Base-by-base conservation (phyloP, 2,329 filamentous ascomycete genomes). In the Acephala macrosclerotiorum region DNA sequence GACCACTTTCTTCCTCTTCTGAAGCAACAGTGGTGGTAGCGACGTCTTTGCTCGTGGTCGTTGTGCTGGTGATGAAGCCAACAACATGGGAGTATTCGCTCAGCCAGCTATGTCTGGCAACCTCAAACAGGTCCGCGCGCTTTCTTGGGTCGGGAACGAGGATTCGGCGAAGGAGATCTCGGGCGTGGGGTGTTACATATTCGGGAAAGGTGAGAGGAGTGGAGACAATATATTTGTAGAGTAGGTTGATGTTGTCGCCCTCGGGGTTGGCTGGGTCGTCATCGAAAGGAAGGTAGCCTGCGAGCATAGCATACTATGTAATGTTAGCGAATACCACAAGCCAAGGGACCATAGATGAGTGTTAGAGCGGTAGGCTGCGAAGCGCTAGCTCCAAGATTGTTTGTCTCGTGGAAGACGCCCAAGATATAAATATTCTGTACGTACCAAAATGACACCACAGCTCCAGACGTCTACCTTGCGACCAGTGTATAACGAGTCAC, bases 401-500 rank as follows among this genome's bases (percentile, higher is more conserved):
- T 36, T 42, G 7, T 14, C 11, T 11, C 1, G 29, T 5, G 12
- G 18, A 18, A 36, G 11, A n/a, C 29, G 9, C 29, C n/a, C 35
- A 11, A 26, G 29, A 29, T 8, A 14, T 1, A 36, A 38, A 57
- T 22, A 18, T 53, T 40, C 25, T 4, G 25, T 56, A 84, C 93
- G 80, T 85, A 97, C 95, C 85, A 99, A 79, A 75, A 99, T 99
- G 45, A 99, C 96, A 80, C 96, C 96, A 77, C 96, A 99, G 79
- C 96, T 98, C 96, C 96, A 99, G 40, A 99, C 96, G 77, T 99
- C 96, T 29, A 99, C 96, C 80, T 99, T 99, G 60, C 95, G 89
- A 56, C 96, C 96, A 1, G 96, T 99, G 80, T 99, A 99, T 8
- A 99, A 82, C 18, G 94, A 97, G 79, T 99, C 96, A 77, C 94